phyloP scores from a whole-genome alignment of 208 protist species.

The Crithidia mellificae region DNA sequence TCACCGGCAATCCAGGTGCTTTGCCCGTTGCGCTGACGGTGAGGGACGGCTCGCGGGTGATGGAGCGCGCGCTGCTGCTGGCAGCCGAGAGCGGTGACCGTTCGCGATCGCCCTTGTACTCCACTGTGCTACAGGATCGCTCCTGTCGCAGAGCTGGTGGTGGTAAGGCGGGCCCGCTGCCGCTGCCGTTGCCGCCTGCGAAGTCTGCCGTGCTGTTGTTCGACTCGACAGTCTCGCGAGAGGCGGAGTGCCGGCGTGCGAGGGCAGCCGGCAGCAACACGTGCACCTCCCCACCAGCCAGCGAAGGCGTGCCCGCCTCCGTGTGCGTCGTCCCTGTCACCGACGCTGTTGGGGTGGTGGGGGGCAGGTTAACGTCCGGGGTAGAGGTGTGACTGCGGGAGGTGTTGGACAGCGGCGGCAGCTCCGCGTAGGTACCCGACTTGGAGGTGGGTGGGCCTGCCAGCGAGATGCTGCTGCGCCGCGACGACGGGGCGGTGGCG shows the following conservation, averaged over 20 bases:
- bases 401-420: constrained; percentile 9
- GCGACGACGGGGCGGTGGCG: constrained; percentile 10
- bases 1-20: constrained; percentile 4
- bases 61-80: constrained; percentile 1
- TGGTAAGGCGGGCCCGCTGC: not conserved
- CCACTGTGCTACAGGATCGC: not conserved
- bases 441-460: not conserved
- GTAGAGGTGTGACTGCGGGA: constrained; percentile 5
- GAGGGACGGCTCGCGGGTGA: not conserved
- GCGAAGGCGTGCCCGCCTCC: not conserved
- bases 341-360: not conserved
- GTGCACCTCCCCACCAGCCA: not conserved
- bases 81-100: not conserved
- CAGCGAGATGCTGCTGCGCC: constrained; percentile 12
- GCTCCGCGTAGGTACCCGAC: constrained; percentile 9
- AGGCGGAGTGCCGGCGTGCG: not conserved
- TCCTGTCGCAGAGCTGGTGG: not conserved
- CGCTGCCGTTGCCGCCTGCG: not conserved
- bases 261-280: constrained; percentile 11
- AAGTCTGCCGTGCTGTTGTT: not conserved
- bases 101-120: constrained; percentile 2
- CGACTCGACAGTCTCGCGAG: not conserved
- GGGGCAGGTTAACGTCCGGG: not conserved
- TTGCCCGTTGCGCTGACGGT: not conserved
- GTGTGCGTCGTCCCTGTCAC: not conserved